Evolutionary conservation across 2,329 filamentous ascomycete genomes (phyloP).

Genomic region (Aspergillus calidoustus): DNA sequence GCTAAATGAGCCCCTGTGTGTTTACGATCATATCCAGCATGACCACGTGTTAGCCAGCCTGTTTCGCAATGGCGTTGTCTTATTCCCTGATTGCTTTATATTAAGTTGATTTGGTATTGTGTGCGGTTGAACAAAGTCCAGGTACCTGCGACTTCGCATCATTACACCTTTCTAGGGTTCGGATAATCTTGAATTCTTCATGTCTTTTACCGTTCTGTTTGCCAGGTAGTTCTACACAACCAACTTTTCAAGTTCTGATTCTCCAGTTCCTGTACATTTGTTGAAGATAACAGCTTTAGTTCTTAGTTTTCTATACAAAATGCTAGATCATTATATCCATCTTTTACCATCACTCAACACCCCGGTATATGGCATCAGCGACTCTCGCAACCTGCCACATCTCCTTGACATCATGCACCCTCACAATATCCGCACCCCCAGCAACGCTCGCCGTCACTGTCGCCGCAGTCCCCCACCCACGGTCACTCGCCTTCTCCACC

Average conservation of each 20-base stretch:
- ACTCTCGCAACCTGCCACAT: slow-evolving; percentile 85
- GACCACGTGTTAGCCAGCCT: slow-evolving; percentile 9
- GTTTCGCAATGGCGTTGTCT: slow-evolving; percentile 1
- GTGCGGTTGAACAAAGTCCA: slow-evolving; percentile 10
- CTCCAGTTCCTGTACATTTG: slow-evolving; percentile 19
- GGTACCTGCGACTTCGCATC: slow-evolving; percentile 1
- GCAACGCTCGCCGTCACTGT: slow-evolving; percentile 83
- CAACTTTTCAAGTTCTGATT: background rate
- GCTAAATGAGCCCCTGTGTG: slow-evolving; percentile 36
- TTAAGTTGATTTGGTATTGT: background rate
- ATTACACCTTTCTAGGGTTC: slow-evolving; percentile 12
- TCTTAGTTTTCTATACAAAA: slow-evolving; percentile 3
- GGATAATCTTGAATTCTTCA: slow-evolving; percentile 10
- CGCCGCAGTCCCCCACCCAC: slow-evolving; percentile 84
- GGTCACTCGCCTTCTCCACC: slow-evolving; percentile 69
- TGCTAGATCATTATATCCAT: slow-evolving; percentile 6
- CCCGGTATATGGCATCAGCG: slow-evolving; percentile 88
- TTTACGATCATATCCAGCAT: slow-evolving; percentile 16
- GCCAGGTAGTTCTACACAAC: slow-evolving; percentile 6
- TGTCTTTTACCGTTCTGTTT: background rate
- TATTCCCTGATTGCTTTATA: background rate
- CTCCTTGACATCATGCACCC: slow-evolving; percentile 87
- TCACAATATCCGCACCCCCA: slow-evolving; percentile 86
- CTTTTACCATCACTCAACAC: slow-evolving; percentile 16
- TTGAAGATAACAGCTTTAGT: slow-evolving; percentile 17